phyloP scores from a whole-genome alignment of 805 yeast species.

The Candida lessepsii region DNA sequence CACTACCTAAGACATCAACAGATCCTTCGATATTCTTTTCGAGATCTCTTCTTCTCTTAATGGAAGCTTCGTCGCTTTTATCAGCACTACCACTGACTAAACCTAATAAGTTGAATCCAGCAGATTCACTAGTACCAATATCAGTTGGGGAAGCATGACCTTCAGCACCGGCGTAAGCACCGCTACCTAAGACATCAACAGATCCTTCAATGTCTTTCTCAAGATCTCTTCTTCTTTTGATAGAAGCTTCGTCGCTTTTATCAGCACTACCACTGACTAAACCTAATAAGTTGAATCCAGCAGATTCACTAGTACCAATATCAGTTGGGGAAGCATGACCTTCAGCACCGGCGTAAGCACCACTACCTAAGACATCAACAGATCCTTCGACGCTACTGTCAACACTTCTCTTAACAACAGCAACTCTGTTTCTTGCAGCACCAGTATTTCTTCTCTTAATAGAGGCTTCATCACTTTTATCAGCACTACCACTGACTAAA shows the following conservation, averaged over 20 bases:
- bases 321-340: constrained; percentile 4
- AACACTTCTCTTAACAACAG: constrained; percentile 15
- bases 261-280: neutral
- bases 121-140: constrained; percentile 12
- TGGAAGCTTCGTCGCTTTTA: neutral
- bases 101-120: constrained; percentile 13
- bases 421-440: constrained; percentile 12
- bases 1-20: neutral
- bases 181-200: neutral
- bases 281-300: constrained; percentile 15
- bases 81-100: constrained; percentile 8
- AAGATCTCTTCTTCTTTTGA: constrained; percentile 8
- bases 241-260: constrained; percentile 2
- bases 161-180: constrained; percentile 13
- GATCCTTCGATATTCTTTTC: neutral
- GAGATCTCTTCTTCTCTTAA: constrained; percentile 6
- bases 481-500: constrained; percentile 6
- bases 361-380: constrained; percentile 5
- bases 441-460: constrained; percentile 11
- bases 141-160: constrained; percentile 9
- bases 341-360: constrained; percentile 9
- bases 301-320: constrained; percentile 13
- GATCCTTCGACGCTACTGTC: constrained; percentile 10
- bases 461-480: constrained; percentile 10
- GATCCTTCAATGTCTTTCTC: neutral